Evolutionary conservation across 2,329 filamentous ascomycete genomes (phyloP).

Genomic region (Onygena corvina): DNA sequence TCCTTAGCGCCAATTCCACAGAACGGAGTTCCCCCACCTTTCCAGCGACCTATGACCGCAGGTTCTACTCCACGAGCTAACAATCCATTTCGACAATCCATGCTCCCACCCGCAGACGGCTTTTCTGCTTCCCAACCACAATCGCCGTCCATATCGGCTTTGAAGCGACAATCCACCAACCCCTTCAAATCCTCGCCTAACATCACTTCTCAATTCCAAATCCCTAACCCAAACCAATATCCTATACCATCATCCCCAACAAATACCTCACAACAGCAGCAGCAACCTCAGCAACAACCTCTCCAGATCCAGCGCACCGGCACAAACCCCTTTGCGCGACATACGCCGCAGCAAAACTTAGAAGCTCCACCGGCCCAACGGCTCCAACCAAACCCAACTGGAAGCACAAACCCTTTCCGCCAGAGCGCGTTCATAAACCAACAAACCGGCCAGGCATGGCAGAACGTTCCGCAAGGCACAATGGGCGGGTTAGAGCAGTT

Average conservation of each 20-base stretch:
- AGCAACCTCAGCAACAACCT: conserved; percentile 32
- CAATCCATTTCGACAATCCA: conserved; percentile 90
- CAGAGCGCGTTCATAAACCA: conserved; percentile 86
- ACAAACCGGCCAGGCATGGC: conserved; percentile 77
- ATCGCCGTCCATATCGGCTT: conserved; percentile 33
- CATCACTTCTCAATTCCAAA: conserved; percentile 19
- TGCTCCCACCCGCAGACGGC: conserved; percentile 50
- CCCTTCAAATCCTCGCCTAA: conserved; percentile 55
- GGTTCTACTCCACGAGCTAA: conserved; percentile 47
- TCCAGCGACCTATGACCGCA: conserved; percentile 29
- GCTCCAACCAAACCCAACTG: conserved; percentile 64
- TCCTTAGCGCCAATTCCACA: conserved; percentile 38
- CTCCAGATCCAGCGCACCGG: conserved; percentile 51
- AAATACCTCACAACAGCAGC: conserved; percentile 38
- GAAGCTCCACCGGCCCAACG: conserved; percentile 27
- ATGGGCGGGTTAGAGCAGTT: conserved; percentile 65
- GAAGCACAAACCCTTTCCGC: conserved; percentile 87
- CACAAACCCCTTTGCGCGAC: conserved; percentile 58
- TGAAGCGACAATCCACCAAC: conserved; percentile 62
- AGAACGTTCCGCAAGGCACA: conserved; percentile 59
- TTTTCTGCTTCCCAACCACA: conserved; percentile 23
- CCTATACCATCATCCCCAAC: conserved; percentile 25
- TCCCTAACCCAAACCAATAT: conserved; percentile 29
- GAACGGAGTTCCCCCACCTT: conserved; percentile 36
- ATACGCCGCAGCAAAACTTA: conserved; percentile 22